Percentiles rank a stretch among this genome's conserved stretches.
phyloP scores from a whole-genome alignment of 2,329 filamentous ascomycete genomes.

The Paecilomyces variotii region DNA sequence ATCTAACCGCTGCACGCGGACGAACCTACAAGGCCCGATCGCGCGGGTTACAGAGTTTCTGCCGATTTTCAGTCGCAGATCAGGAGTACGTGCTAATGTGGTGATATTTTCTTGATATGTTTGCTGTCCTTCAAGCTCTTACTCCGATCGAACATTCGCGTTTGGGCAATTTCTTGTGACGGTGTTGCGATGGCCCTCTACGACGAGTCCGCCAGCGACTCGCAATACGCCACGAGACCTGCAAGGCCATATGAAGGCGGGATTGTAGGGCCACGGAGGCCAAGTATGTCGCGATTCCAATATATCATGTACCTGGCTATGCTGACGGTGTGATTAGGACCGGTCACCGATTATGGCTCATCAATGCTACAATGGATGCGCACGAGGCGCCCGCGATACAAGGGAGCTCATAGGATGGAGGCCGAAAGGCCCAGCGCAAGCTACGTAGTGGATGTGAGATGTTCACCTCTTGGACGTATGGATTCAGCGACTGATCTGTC shows the following conservation, averaged over 20 bases:
- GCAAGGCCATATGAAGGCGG: conserved; percentile 26
- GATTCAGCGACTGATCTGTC: conserved; percentile 1
- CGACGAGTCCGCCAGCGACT: conserved; percentile 30
- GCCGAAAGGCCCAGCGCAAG: conserved; percentile 76
- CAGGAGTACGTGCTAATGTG: neutral
- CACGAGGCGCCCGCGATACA: conserved; percentile 68
- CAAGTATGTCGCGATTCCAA: conserved; percentile 22
- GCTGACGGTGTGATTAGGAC: conserved; percentile 48
- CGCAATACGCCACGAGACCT: conserved; percentile 21
- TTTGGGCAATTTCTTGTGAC: conserved; percentile 1
- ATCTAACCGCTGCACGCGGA: neutral
- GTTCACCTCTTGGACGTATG: conserved; percentile 3
- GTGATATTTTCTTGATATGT: neutral
- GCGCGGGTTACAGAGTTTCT: neutral
- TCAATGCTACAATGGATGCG: conserved; percentile 89
- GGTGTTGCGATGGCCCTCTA: conserved; percentile 28
- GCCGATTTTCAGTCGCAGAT: neutral
- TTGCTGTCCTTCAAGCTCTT: neutral
- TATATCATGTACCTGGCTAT: neutral
- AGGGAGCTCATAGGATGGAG: conserved; percentile 63
- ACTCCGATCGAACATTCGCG: neutral
- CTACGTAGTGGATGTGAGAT: conserved; percentile 77
- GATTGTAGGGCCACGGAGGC: conserved; percentile 31
- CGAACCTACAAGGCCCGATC: neutral
- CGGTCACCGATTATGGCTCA: conserved; percentile 87